A percentile compares a stretch with the other conserved stretches of the same genome.
These are phyloP conservation scores for Eutrema salsugineum DNA, from an alignment of 441 rosid species.

Conservation along the genomic window DNA sequence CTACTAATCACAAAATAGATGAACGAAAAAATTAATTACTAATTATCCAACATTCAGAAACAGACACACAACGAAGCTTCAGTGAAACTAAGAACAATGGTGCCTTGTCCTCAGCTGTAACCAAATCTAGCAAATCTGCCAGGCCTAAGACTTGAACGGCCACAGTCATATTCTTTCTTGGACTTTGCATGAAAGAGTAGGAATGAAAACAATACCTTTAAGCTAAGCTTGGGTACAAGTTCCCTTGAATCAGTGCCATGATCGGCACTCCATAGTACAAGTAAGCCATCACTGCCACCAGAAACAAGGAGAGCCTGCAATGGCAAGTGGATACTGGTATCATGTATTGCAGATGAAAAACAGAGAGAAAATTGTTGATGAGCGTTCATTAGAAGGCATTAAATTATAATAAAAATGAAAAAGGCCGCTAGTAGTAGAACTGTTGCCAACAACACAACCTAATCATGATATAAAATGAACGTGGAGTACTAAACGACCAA, in stretches of 20 bases:
- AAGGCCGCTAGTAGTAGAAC: not conserved
- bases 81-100: conserved; percentile 3
- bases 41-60: conserved; percentile 3
- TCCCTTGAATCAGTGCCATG: conserved; percentile 93
- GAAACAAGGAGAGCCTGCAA: conserved; percentile 96
- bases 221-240: conserved; percentile 95
- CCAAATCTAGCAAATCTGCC: not conserved
- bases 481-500: not conserved
- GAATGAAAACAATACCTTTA: conserved; percentile 43
- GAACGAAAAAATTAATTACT: not conserved
- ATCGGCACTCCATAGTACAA: conserved; percentile 96
- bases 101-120: not conserved
- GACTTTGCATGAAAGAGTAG: conserved; percentile 4
- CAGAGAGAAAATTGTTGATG: not conserved
- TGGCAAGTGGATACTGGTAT: conserved; percentile 15
- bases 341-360: conserved; percentile 10
- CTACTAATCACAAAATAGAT: not conserved
- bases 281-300: conserved; percentile 95
- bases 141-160: too few species aligned
- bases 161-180: too few species aligned
- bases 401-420: not conserved
- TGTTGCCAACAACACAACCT: conserved; percentile 3
- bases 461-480: not conserved
- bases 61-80: conserved; percentile 1
- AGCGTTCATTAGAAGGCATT: not conserved